Evolutionary conservation across 108 stramenopile genomes (phyloP), one percentile per base, ranked within the genome.

Genomic region (Skeletonema menzelii): DNA sequence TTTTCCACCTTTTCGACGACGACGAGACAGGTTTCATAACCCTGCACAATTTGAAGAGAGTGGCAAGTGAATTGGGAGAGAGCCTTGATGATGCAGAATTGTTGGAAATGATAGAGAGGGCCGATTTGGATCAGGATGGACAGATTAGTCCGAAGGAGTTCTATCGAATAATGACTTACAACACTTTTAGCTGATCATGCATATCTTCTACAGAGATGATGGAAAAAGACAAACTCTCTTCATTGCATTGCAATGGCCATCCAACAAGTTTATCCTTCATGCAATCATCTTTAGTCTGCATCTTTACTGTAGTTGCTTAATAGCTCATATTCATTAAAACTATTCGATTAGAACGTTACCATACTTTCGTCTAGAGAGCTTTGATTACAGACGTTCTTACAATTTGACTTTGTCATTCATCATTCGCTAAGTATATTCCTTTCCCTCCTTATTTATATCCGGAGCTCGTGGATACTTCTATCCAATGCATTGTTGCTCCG

Each of bases 51-150:
- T 84, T 99, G 56, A 91, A 96, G 75, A 77, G 97, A 31, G 96
- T 99, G 6, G 97, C 99, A 5, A 85, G 90, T 42, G 98, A 99
- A 77, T 79, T 99, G 55, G 99, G 99, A 8, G 99, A 99, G 88
- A 91, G 88, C 27, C 98, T 99, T 97, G 76, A 82, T 66, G 90
- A 96, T 59, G 97, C 97, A 31, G 99, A 99, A 79, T 82, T 99
- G 74, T 73, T 95, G 65, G 99, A 99, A 85, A 99, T 99, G 99
- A 97, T 99, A 63, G 95, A 96, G 55, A 82, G 98, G 55, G 98
- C 98, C 11, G 89, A 94, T 71, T 68, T 85, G 10, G 87, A 93
- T 66, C 77, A 86, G 2, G 90, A 91, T 65, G 97, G 97, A 27
- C 84, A 92, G 77, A 97, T 99, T 44, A 84, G 63, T 53, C 64